phyloP scores from a whole-genome alignment of 768 basidiomycete species.

The Heimioporus sp. region DNA sequence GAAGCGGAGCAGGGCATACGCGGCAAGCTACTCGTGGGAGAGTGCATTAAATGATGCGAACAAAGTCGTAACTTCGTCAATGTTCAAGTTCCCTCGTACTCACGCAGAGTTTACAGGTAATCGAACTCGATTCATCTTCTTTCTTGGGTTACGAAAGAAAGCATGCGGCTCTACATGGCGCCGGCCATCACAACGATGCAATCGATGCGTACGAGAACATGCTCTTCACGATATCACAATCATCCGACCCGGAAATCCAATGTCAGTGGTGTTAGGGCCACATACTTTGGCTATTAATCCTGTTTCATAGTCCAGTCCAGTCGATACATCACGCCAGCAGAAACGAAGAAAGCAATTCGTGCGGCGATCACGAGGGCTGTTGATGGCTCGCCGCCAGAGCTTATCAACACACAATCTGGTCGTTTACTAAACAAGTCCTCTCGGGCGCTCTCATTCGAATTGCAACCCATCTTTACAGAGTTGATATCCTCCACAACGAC shows the following conservation, averaged over 20 bases:
- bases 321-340: too few species aligned
- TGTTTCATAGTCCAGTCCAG: too few species aligned
- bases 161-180: not conserved
- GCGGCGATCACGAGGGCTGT: too few species aligned
- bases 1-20: not conserved
- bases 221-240: not conserved
- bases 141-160: not conserved
- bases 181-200: not conserved
- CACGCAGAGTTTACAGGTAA: not conserved
- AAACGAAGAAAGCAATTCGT: too few species aligned
- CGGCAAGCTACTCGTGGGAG: not conserved
- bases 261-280: not conserved
- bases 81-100: too few species aligned
- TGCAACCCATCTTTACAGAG: too few species aligned
- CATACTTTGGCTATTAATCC: too few species aligned
- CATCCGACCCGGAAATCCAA: not conserved
- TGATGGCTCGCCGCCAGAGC: too few species aligned
- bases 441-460: too few species aligned
- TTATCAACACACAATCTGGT: too few species aligned
- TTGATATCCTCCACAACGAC: too few species aligned
- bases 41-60: constrained; percentile 1
- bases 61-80: not conserved
- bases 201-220: not conserved
- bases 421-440: too few species aligned
- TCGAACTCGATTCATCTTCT: not conserved